phyloP scores from a whole-genome alignment of 1,284 basidiomycete genomes.

The Papiliotrema flavescens region DNA sequence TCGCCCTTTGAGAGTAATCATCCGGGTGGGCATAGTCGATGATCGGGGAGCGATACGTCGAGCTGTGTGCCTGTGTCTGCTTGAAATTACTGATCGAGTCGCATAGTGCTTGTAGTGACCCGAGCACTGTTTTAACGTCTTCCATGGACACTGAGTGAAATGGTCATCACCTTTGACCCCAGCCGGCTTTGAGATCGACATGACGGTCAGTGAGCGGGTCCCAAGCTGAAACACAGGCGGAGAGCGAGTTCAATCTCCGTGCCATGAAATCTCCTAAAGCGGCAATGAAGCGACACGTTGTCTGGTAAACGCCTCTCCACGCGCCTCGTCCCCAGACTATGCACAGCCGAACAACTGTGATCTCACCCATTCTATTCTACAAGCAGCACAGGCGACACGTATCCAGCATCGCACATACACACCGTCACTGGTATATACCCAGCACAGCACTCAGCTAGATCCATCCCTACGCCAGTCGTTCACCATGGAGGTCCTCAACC shows the following conservation, averaged over 20 bases:
- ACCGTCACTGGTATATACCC: no score
- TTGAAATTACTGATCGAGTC: conserved; percentile 12
- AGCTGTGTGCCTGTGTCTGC: conserved; percentile 7
- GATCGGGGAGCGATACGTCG: conserved; percentile 31
- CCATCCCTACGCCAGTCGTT: no score
- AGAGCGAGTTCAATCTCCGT: background rate
- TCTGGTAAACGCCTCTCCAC: no score
- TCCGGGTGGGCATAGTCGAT: conserved; percentile 40
- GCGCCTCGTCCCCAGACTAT: no score
- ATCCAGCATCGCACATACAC: no score
- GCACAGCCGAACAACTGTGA: no score
- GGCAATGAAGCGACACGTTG: background rate
- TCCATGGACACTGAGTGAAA: background rate
- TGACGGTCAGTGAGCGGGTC: no score
- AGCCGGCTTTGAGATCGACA: background rate
- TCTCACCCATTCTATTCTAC: no score
- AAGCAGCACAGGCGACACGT: no score
- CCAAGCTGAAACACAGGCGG: background rate
- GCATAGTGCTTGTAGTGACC: conserved; percentile 4
- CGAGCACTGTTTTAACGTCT: background rate
- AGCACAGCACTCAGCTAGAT: no score
- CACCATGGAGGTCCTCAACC: conserved; percentile 36
- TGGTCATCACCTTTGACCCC: background rate
- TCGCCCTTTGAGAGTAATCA: conserved; percentile 26
- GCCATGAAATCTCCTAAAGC: background rate